phyloP scores from a whole-genome alignment of 1,284 basidiomycete genomes.

The Ganoderma lingzhi region DNA sequence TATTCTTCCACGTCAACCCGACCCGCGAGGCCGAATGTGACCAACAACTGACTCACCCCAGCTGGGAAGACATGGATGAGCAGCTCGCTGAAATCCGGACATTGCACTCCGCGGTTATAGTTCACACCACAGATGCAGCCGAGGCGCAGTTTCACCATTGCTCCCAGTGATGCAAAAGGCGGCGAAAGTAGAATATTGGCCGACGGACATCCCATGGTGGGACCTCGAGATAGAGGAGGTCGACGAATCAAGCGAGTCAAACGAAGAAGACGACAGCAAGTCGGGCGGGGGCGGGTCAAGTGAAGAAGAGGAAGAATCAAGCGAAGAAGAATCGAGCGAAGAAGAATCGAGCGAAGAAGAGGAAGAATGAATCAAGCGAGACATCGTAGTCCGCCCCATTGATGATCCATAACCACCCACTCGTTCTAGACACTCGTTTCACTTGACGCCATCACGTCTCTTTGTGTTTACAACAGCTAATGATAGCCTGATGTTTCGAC shows the following conservation, averaged over 20 bases:
- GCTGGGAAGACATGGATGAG: neutral
- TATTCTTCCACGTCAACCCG: neutral
- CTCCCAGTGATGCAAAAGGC: neutral
- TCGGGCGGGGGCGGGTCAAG: no score
- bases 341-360: no score
- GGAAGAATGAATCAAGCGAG: neutral
- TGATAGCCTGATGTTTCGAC: constrained; percentile 22
- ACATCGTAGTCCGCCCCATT: neutral
- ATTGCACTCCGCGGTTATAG: neutral
- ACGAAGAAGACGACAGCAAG: no score
- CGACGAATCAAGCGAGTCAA: neutral
- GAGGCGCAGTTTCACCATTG: neutral
- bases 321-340: no score
- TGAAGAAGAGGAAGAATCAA: no score
- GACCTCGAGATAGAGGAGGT: neutral
- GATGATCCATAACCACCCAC: neutral
- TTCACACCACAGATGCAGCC: neutral
- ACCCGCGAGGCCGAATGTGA: neutral
- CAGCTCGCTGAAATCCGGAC: neutral
- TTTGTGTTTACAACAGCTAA: constrained; percentile 23
- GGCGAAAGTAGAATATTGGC: neutral
- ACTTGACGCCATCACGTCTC: neutral
- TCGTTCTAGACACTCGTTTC: neutral
- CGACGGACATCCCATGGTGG: neutral
- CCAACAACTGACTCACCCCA: neutral